Evolutionary conservation across 1,284 basidiomycete species (phyloP), one percentile per base, ranked within the genome.

Genomic region (Leccinum discolor): DNA sequence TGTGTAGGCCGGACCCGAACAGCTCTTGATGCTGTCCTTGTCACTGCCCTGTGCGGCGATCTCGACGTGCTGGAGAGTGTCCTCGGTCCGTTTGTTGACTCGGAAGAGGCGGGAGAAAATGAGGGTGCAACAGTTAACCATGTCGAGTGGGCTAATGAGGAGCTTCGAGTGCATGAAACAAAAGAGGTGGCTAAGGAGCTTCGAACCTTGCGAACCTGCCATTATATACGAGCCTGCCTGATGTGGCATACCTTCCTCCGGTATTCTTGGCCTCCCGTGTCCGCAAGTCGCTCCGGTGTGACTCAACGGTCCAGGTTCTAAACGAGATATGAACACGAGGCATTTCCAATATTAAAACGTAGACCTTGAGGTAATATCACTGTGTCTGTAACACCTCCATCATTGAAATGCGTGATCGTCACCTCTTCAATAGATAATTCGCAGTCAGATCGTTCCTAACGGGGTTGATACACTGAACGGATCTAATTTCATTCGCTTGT

Each of bases 1-100:
- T 4, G 76, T 80, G n/a, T 68, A 61, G 11, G 76, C 78, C 18
- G 78, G 78, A 32, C 76, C 76, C 56, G 78, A 80, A 64, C 73
- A 79, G 65, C 78, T 78, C 64, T 73, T 77, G 61, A 79, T 52
- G 61, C 71, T 68, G 47, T 75, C 63, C 35, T 59, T 67, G 57
- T 78, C 74, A 42, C 64, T 70, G 50, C 54, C 61, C 54, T 76
- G 72, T n/a, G 67, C 64, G 64, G 66, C 65, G 56, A 72, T 64
- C 52, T 78, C 75, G 63, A 76, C 52, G 60, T 61, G 64, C 40
- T 65, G 70, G 18, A 63, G 66, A 44, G 72, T 61, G 62, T 63
- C 63, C 21, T 68, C 74, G 32, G 74, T 56, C 60, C 66, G 74
- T 44, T 68, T 70, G 60, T 52, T 52, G 50, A 52, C 50, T 52